Base-by-base conservation (phyloP, 371 early-diverging fungal genomes). In the Gilbertella persicaria region DNA sequence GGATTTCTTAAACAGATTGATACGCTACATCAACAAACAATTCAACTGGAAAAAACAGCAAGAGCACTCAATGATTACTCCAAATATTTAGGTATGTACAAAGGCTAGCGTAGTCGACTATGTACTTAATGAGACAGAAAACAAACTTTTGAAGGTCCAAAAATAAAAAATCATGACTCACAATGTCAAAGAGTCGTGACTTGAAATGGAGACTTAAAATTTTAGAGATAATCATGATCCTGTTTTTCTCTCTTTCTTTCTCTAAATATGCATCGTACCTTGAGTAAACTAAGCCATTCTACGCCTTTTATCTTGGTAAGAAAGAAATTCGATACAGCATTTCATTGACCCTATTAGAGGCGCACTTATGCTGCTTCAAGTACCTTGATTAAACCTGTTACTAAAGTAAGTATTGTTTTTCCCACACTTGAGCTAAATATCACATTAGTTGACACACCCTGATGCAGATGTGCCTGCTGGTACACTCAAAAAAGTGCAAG, bases 41-140 rank as follows among this genome's bases (percentile, higher is more conserved):
- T 78, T 9, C 60, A 76, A n/a, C 72, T 86, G 58, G 84, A 82
- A 66, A 77, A 73, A 23, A 71, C 78, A 10, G 74, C 79, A 0
- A 55, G 63, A 39, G 81, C 81, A 25, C 60, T 86, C 45, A 84
- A 84, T 51, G 83, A 83, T 25, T 86, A 86, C 58, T 82, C 86
- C 10, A 64, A 62, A 30, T 66, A 83, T 53, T 56, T 86, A 50
- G 86, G 85, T 80, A 81, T 42, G 26, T 25, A 35, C 40, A 42
- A 28, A 7, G 23, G 13, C 13, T 21, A 13, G 4, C 13, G 8
- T 40, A 40, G 47, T 43, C 47, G 45, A 46, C 39, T 48, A 30
- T 41, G 16, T 5, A 41, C 42, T 17, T 16, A 24, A n/a, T 30
- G 17, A 19, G 29, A 25, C 28, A 57, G 57, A 57, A 38, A 50